Base-by-base conservation (phyloP, 495 filamentous ascomycete species). In the Penicillium chermesinum region DNA sequence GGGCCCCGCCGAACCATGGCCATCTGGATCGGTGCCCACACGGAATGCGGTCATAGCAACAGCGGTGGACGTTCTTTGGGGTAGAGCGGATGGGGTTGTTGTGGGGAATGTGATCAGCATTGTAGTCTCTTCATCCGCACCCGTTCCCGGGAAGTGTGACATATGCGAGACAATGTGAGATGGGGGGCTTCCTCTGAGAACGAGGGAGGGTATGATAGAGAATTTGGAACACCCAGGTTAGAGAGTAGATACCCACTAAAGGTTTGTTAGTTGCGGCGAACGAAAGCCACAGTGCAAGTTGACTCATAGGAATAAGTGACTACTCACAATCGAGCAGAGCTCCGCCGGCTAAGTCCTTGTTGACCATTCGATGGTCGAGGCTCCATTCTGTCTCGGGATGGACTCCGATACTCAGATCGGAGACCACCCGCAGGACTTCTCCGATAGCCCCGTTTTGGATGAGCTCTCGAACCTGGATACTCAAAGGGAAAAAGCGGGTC, bases 201-300 rank as follows among this genome's bases (percentile, higher is more conserved):
- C 63, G 56, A 8, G 84, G 80, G 36, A 86, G 79, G 15, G 79
- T 71, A 61, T 88, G 84, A 62, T 94, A 95, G 30, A 95, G 75
- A 46, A 81, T 82, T 67, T 93, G 88, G 77, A 90, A 93, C 41
- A 90, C 74, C 90, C 89, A 96, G 2, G 87, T 91, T 36, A 95
- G 65, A 38, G 84, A 77, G 65, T 95, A 91, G 56, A 95, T 81
- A 5, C 86, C 89, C 49, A 95, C 75, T 81, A 17, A 15, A 33
- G 18, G 47, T 25, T 47, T n/a, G n/a, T 2, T 34, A 17, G 19
- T 2, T 10, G 1, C 1, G 7, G n/a, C n/a, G n/a, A n/a, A n/a
- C n/a, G n/a, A n/a, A n/a, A n/a, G n/a, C n/a, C n/a, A n/a, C n/a
- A n/a, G n/a, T n/a, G n/a, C n/a, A n/a, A n/a, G n/a, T n/a, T n/a